Evolutionary conservation across 1,139 yeast species (phyloP).

Genomic region (Hemisphaericaspora xylanilytica): DNA sequence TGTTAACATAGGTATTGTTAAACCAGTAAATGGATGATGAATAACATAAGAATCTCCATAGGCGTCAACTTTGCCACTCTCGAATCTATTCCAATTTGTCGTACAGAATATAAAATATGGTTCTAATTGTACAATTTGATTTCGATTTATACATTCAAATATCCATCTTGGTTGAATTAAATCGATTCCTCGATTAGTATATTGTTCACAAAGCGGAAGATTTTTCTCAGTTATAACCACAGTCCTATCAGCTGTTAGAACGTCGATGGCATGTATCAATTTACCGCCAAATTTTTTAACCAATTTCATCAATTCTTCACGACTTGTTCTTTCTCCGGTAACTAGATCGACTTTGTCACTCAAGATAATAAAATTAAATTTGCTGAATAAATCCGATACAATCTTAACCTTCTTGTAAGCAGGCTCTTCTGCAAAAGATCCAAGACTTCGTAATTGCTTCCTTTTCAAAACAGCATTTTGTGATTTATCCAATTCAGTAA

Average conservation of each 20-base stretch:
- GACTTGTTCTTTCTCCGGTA: slow-evolving; percentile 27
- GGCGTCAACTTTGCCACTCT: slow-evolving; percentile 35
- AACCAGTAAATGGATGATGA: slow-evolving; percentile 15
- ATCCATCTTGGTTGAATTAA: slow-evolving; percentile 72
- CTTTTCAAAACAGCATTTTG: slow-evolving; percentile 26
- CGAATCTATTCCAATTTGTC: slow-evolving; percentile 11
- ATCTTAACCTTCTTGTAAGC: slow-evolving; percentile 11
- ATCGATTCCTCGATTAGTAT: slow-evolving; percentile 51
- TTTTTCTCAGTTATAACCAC: slow-evolving; percentile 48
- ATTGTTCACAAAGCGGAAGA: slow-evolving; percentile 45
- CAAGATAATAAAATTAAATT: slow-evolving; percentile 33
- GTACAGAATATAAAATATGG: slow-evolving; percentile 51
- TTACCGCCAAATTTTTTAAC: slow-evolving; percentile 55
- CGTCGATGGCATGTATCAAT: slow-evolving; percentile 19
- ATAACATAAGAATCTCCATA: slow-evolving; percentile 55
- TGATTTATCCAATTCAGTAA: slow-evolving; percentile 22
- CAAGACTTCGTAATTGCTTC: slow-evolving; percentile 6
- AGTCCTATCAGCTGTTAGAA: slow-evolving; percentile 16
- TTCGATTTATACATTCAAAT: slow-evolving; percentile 54
- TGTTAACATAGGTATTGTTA: slow-evolving; percentile 7
- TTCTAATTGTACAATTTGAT: slow-evolving; percentile 52
- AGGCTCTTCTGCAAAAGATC: slow-evolving; percentile 14
- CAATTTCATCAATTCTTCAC: slow-evolving; percentile 33
- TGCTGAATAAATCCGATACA: slow-evolving; percentile 24
- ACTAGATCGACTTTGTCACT: slow-evolving; percentile 39